phyloP scores from a whole-genome alignment of 495 filamentous ascomycete genomes.

The Tuber indicum region DNA sequence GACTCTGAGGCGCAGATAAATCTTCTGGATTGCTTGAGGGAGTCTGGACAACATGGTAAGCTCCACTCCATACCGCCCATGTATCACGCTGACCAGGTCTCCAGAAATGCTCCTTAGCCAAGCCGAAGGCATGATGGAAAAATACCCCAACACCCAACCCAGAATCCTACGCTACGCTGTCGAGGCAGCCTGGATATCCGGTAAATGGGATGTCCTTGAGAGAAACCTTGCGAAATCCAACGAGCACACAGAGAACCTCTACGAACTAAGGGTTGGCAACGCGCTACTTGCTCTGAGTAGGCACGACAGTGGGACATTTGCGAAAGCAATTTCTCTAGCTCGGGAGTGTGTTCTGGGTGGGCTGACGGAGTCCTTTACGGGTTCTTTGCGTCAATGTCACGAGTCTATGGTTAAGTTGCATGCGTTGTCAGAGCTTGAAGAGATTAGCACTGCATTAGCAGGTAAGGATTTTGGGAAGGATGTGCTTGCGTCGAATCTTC shows the following conservation, averaged over 20 bases:
- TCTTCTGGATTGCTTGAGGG: slow-evolving; percentile 79
- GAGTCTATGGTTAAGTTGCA: slow-evolving; percentile 77
- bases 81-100: slow-evolving; percentile 28
- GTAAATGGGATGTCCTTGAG: slow-evolving; percentile 68
- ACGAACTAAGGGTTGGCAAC: slow-evolving; percentile 72
- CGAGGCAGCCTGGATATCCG: slow-evolving; percentile 85
- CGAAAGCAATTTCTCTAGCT: slow-evolving; percentile 54
- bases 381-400: slow-evolving; percentile 74
- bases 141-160: slow-evolving; percentile 49
- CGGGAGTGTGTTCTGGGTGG: slow-evolving; percentile 64
- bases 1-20: slow-evolving; percentile 72
- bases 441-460: slow-evolving; percentile 53
- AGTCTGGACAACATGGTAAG: slow-evolving; percentile 83
- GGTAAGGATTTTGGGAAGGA: slow-evolving; percentile 45
- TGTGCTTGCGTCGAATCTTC: slow-evolving; percentile 54
- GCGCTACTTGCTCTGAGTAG: slow-evolving; percentile 61
- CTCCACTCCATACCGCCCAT: background rate
- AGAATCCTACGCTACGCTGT: slow-evolving; percentile 69
- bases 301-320: slow-evolving; percentile 52
- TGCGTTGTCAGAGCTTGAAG: slow-evolving; percentile 77
- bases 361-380: slow-evolving; percentile 64
- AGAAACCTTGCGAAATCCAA: slow-evolving; percentile 57
- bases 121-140: slow-evolving; percentile 63
- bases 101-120: slow-evolving; percentile 76
- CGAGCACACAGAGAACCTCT: slow-evolving; percentile 57